A percentile compares a stretch with the other conserved stretches of the same genome.
These are phyloP conservation scores for Beauveria brongniartii DNA, from an alignment of 2,329 filamentous ascomycete genomes.

Conservation along the genomic window DNA sequence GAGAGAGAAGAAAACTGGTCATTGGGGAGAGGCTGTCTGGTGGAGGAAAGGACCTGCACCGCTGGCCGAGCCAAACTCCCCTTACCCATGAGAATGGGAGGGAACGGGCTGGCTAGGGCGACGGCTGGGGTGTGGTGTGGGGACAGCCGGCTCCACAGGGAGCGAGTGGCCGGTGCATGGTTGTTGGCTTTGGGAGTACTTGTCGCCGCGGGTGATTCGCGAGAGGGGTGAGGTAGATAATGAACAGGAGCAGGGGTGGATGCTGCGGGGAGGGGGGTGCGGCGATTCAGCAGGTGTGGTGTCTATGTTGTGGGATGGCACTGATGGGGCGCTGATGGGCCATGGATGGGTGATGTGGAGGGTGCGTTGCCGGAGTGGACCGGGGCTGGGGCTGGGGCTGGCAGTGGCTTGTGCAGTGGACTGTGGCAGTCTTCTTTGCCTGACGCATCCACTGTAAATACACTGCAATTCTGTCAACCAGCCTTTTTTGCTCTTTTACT, in stretches of 20 bases:
- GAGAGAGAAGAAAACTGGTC: constrained; percentile 27
- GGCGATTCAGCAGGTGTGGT: neutral
- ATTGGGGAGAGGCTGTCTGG: constrained; percentile 31
- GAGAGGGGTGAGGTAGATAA: neutral
- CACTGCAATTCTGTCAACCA: neutral
- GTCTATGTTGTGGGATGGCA: neutral
- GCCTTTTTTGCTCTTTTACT: neutral
- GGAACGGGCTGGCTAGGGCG: constrained; percentile 26
- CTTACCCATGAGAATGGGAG: constrained; percentile 35
- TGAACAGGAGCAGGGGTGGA: neutral
- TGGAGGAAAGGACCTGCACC: constrained; percentile 31
- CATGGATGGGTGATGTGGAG: constrained; percentile 6
- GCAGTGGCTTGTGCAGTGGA: neutral
- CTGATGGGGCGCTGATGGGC: constrained; percentile 6
- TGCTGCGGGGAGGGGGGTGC: neutral
- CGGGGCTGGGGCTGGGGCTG: constrained; percentile 7
- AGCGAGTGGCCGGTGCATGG: constrained; percentile 1
- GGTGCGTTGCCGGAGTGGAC: constrained; percentile 8
- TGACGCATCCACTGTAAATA: neutral
- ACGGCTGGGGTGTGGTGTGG: constrained; percentile 16
- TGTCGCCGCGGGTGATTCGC: neutral
- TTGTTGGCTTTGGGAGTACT: neutral
- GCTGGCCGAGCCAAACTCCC: constrained; percentile 31
- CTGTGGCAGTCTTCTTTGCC: no score
- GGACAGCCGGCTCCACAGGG: neutral